phyloP scores from a whole-genome alignment of 129 eudicot species.

The Glebionis coronaria region DNA sequence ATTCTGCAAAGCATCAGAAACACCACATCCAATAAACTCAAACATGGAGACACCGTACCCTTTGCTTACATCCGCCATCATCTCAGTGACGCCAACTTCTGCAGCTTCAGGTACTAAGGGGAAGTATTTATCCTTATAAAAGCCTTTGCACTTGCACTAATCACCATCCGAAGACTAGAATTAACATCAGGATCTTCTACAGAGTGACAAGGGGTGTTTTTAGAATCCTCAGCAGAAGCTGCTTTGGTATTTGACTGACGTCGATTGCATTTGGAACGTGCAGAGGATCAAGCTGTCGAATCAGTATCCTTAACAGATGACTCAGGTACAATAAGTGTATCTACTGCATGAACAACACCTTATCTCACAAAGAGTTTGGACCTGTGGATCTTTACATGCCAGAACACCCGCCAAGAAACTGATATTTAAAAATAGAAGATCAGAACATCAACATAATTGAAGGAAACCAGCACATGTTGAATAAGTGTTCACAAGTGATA shows the following conservation, averaged over 20 bases:
- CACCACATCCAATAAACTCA: conserved; percentile 91
- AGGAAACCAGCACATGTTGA: conserved; percentile 2
- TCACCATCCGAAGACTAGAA: conserved; percentile 53
- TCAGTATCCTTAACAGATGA: conserved; percentile 48
- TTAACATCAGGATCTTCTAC: conserved; percentile 46
- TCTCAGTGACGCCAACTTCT: conserved; percentile 61
- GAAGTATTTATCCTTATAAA: conserved; percentile 76
- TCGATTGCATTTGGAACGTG: conserved; percentile 60
- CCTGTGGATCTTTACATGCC: conserved; percentile 95
- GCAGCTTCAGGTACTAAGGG: conserved; percentile 54
- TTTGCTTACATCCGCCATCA: conserved; percentile 67
- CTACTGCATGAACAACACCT: conserved; percentile 90
- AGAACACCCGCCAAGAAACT: conserved; percentile 87
- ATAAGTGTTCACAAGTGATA: neutral
- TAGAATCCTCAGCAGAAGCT: conserved; percentile 44
- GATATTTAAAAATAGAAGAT: conserved; percentile 14
- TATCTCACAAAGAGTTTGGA: conserved; percentile 85
- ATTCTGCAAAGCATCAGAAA: conserved; percentile 57
- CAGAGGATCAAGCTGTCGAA: conserved; percentile 50
- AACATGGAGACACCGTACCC: conserved; percentile 81
- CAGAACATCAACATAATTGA: conserved; percentile 14
- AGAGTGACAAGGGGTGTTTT: conserved; percentile 52
- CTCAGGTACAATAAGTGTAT: conserved; percentile 38
- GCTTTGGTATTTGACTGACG: conserved; percentile 49
- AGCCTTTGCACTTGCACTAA: conserved; percentile 60